Conservation (phyloP, 2,329 filamentous ascomycete genomes). For the Dichotomopilus funicola region DNA sequence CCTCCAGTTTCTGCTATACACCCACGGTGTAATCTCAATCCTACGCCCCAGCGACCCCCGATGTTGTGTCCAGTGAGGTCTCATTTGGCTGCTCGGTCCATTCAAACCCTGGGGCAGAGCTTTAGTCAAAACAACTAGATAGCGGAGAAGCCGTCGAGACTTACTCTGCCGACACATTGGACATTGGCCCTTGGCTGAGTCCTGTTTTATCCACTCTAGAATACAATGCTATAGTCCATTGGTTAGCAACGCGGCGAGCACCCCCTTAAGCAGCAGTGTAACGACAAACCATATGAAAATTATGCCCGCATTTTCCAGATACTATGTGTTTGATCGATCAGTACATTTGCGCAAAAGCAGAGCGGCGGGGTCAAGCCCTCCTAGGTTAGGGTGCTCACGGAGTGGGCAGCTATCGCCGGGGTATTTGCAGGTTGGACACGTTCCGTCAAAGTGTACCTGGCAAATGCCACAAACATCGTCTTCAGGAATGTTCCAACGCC, state of each 20-base stretch:
- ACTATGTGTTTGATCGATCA: slow-evolving; percentile 45
- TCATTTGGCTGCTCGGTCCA: slow-evolving; percentile 26
- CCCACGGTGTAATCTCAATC: too few species aligned
- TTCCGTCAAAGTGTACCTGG: slow-evolving; percentile 95
- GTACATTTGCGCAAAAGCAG: too few species aligned
- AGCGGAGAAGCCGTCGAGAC: slow-evolving; percentile 19
- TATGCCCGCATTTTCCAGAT: slow-evolving; percentile 93
- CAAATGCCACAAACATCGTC: slow-evolving; percentile 99
- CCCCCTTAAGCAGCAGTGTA: background rate
- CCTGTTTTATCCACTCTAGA: slow-evolving; percentile 90
- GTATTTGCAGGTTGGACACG: slow-evolving; percentile 96
- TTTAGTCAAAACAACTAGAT: background rate
- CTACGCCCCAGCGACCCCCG: slow-evolving; percentile 2
- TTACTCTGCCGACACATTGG: slow-evolving; percentile 96
- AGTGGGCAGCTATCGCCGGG: slow-evolving; percentile 93
- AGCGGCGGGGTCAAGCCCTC: background rate
- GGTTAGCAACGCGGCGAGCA: background rate
- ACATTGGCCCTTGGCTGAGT: slow-evolving; percentile 86
- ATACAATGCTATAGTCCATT: slow-evolving; percentile 71
- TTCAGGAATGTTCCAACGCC: slow-evolving; percentile 96
- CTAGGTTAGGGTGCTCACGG: slow-evolving; percentile 48
- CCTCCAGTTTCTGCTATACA: too few species aligned
- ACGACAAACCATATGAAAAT: slow-evolving; percentile 79
- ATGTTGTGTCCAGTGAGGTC: slow-evolving; percentile 14
- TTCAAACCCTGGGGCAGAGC: slow-evolving; percentile 27